Percentiles rank a stretch among this genome's conserved stretches.
Evolutionary conservation across 805 yeast genomes (phyloP).

Genomic region (Candida ortonii): DNA sequence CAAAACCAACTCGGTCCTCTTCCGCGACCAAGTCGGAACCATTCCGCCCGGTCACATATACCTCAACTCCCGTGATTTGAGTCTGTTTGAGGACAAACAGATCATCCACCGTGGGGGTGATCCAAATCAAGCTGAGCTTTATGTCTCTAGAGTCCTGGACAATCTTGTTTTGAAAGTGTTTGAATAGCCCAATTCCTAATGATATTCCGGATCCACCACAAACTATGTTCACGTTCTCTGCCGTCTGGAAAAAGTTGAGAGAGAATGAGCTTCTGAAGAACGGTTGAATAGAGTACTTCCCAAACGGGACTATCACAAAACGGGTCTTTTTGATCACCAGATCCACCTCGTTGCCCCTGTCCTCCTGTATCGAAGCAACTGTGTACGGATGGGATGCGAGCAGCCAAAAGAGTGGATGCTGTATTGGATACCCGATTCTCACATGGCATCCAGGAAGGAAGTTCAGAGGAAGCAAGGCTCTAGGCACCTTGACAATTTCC

Average conservation of each 20-base stretch:
- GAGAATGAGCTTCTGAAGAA: conserved; percentile 44
- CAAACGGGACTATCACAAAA: conserved; percentile 33
- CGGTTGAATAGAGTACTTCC: conserved; percentile 38
- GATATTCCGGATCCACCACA: conserved; percentile 79
- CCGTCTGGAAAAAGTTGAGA: conserved; percentile 43
- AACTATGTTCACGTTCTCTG: conserved; percentile 49
- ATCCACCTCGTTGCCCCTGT: conserved; percentile 35
- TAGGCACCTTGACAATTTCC: conserved; percentile 22
- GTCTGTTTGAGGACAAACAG: conserved; percentile 43
- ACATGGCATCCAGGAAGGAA: conserved; percentile 57
- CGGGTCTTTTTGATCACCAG: conserved; percentile 46
- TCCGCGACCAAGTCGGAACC: conserved; percentile 1
- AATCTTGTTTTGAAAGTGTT: conserved; percentile 33
- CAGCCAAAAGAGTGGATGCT: conserved; percentile 44
- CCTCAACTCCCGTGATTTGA: conserved; percentile 33
- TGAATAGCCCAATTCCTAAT: conserved; percentile 52
- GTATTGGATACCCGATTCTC: conserved; percentile 41
- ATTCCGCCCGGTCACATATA: conserved; percentile 35
- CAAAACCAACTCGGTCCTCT: no score
- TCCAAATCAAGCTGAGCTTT: conserved; percentile 51
- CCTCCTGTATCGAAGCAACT: conserved; percentile 39
- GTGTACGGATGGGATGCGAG: conserved; percentile 70
- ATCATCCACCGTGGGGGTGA: conserved; percentile 46
- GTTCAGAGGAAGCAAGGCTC: conserved; percentile 18
- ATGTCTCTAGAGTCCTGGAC: conserved; percentile 26